Percentiles rank a stretch among this genome's conserved stretches.
These are phyloP conservation scores for Tulasnella sp. DNA, from an alignment of 768 basidiomycete genomes.

Conservation along the genomic window DNA sequence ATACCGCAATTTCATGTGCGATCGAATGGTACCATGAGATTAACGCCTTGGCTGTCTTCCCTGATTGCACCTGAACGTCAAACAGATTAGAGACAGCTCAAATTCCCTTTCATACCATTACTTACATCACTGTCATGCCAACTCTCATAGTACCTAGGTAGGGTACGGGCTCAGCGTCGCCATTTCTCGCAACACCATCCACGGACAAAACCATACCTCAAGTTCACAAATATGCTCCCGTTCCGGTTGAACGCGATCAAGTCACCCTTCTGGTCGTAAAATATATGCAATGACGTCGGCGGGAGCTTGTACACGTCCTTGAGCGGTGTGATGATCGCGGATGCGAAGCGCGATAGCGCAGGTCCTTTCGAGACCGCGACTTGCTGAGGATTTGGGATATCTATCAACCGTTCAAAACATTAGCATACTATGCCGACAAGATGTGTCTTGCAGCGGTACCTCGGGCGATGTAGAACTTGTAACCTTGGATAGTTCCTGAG, in stretches of 20 bases:
- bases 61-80: constrained; percentile 38
- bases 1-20: constrained; percentile 73
- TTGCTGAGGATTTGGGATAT: constrained; percentile 38
- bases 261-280: constrained; percentile 69
- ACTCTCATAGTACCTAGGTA: constrained; percentile 53
- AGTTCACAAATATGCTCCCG: constrained; percentile 79
- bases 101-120: neutral
- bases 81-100: neutral
- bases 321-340: constrained; percentile 48
- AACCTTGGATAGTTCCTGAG: constrained; percentile 9
- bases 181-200: neutral
- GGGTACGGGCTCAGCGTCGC: neutral
- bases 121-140: constrained; percentile 59
- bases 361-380: constrained; percentile 42
- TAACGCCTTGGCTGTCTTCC: constrained; percentile 47
- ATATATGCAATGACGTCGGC: constrained; percentile 65
- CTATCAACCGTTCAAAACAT: constrained; percentile 28
- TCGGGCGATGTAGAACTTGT: constrained; percentile 32
- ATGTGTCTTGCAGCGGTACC: constrained; percentile 30
- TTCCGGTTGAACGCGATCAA: constrained; percentile 90
- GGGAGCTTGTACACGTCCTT: constrained; percentile 64
- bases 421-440: neutral
- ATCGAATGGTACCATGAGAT: constrained; percentile 89
- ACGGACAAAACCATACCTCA: constrained; percentile 22
- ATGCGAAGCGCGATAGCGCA: constrained; percentile 57